Percentiles rank a stretch among this genome's conserved stretches.
These are phyloP conservation scores for Knoxdaviesia capensis DNA, from an alignment of 2,329 filamentous ascomycete species.

Conservation along the genomic window DNA sequence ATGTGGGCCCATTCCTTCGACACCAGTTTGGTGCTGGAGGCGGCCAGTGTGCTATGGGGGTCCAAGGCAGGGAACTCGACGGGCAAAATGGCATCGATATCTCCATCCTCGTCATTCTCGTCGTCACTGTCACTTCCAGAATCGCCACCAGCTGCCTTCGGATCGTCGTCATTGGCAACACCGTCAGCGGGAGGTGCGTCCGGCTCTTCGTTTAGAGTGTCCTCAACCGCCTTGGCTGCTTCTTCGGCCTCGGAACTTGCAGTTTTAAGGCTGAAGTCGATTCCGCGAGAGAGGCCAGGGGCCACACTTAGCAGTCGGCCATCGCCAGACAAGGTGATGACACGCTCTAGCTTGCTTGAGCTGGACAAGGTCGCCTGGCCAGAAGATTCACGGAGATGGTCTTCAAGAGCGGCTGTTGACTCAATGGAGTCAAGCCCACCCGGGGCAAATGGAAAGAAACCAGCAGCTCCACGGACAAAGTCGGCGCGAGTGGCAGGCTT, in stretches of 20 bases:
- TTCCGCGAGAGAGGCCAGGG: conserved; percentile 62
- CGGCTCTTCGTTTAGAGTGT: conserved; percentile 28
- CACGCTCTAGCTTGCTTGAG: conserved; percentile 48
- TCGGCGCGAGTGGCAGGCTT: conserved; percentile 76
- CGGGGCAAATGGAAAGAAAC: conserved; percentile 86
- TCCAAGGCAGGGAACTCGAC: conserved; percentile 86
- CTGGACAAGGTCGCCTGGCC: conserved; percentile 2
- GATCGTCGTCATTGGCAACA: conserved; percentile 10
- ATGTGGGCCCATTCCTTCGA: conserved; percentile 94
- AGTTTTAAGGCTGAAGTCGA: conserved; percentile 46
- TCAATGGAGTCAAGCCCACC: conserved; percentile 77
- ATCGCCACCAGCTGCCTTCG: conserved; percentile 6
- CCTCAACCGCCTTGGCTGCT: conserved; percentile 21
- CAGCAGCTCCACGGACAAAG: conserved; percentile 80
- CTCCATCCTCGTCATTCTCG: conserved; percentile 26
- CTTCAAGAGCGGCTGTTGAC: conserved; percentile 66
- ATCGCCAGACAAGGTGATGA: conserved; percentile 65
- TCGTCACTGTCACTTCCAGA: conserved; percentile 12
- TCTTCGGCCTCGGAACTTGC: conserved; percentile 51
- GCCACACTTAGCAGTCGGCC: conserved; percentile 63
- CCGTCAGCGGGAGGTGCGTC: conserved; percentile 12
- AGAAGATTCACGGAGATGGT: conserved; percentile 23
- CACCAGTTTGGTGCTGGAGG: conserved; percentile 50
- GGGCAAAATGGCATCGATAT: conserved; percentile 73
- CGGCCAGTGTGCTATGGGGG: conserved; percentile 56